phyloP scores from a whole-genome alignment of 2,329 filamentous ascomycete genomes.

The Scytalidium sp. region DNA sequence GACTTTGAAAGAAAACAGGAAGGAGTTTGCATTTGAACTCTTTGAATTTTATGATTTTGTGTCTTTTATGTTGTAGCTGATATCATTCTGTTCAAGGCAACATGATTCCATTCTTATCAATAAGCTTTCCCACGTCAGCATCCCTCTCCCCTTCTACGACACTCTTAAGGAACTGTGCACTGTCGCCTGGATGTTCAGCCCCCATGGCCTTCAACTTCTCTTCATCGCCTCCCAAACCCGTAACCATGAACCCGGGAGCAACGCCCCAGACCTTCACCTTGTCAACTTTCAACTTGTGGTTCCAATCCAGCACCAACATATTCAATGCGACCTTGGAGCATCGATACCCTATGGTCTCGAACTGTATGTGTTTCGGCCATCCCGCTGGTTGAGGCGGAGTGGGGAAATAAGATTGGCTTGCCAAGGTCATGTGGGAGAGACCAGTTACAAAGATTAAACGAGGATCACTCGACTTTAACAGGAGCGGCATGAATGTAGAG shows the following conservation, averaged over 20 bases:
- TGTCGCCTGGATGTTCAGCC: constrained; percentile 30
- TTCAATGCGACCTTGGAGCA: constrained; percentile 42
- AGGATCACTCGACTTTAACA: constrained; percentile 39
- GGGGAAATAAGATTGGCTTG: constrained; percentile 20
- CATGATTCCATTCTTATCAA: constrained; percentile 19
- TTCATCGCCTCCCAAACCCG: constrained; percentile 35
- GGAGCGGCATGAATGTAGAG: constrained; percentile 28
- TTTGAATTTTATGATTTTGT: too few relatives aligned
- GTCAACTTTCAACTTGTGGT: constrained; percentile 40
- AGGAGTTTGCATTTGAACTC: too few relatives aligned
- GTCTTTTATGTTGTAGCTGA: too few relatives aligned
- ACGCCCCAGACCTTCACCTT: constrained; percentile 48
- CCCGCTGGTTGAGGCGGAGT: constrained; percentile 25
- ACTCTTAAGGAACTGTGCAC: constrained; percentile 33
- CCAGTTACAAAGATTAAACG: constrained; percentile 45
- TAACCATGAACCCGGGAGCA: constrained; percentile 46
- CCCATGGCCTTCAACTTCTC: constrained; percentile 17
- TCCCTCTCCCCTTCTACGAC: constrained; percentile 40
- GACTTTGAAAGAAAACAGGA: too few relatives aligned
- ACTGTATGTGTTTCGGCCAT: constrained; percentile 36
- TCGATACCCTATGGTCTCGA: constrained; percentile 33
- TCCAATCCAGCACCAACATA: constrained; percentile 47
- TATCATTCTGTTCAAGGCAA: too few relatives aligned
- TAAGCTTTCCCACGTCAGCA: constrained; percentile 36
- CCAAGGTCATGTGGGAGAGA: constrained; percentile 29